phyloP scores from a whole-genome alignment of 352 stramenopile genomes.

The Phytophthora chlamydospora region DNA sequence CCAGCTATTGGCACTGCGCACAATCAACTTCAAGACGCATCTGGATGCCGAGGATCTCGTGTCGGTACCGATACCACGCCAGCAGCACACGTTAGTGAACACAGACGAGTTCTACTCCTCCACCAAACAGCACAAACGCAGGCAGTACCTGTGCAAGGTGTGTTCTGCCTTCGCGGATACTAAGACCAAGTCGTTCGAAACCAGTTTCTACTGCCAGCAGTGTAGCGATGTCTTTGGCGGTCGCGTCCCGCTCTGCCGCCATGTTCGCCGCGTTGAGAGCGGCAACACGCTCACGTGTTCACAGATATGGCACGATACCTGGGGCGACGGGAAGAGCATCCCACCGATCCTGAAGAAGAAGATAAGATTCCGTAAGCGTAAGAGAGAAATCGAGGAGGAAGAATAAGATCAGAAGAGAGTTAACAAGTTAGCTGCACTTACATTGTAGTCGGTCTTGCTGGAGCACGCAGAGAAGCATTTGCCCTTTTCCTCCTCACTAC shows the following conservation, averaged over 20 bases:
- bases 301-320: slow-evolving; percentile 15
- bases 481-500: no score
- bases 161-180: slow-evolving; percentile 19
- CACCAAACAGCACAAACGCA: slow-evolving; percentile 9
- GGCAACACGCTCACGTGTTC: slow-evolving; percentile 9
- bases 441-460: no score
- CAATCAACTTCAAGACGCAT: slow-evolving; percentile 14
- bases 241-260: no score
- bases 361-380: slow-evolving; percentile 10
- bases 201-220: background rate
- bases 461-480: no score
- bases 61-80: slow-evolving; percentile 3
- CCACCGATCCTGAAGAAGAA: slow-evolving; percentile 2
- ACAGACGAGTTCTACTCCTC: slow-evolving; percentile 10
- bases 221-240: background rate
- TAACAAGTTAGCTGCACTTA: no score
- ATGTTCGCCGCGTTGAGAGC: background rate
- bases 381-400: background rate
- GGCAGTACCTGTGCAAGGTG: slow-evolving; percentile 29
- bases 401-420: no score
- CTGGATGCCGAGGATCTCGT: slow-evolving; percentile 21
- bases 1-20: slow-evolving; percentile 2
- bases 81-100: slow-evolving; percentile 11
- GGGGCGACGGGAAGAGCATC: slow-evolving; percentile 14
- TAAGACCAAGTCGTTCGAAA: slow-evolving; percentile 4